A percentile compares a stretch with the other conserved stretches of the same genome.
Conservation (phyloP, 2,329 filamentous ascomycete species). For the Pseudonectria buxi region DNA sequence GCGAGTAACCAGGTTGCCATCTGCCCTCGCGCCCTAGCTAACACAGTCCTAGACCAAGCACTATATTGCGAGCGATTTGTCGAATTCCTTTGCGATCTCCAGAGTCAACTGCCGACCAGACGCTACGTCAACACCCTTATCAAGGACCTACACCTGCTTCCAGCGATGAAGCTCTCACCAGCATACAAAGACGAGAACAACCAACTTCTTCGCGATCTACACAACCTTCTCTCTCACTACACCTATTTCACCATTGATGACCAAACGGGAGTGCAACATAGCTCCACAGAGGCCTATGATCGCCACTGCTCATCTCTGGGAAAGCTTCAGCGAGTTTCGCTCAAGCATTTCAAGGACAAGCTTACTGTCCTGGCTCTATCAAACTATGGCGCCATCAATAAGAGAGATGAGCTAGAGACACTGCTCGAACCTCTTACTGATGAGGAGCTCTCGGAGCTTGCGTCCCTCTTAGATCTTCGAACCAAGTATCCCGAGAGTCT, state of each 20-base stretch:
- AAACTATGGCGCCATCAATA: slow-evolving; percentile 84
- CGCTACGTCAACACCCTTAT: slow-evolving; percentile 88
- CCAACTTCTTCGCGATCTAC: slow-evolving; percentile 72
- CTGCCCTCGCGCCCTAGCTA: slow-evolving; percentile 3
- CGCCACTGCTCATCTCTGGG: slow-evolving; percentile 70
- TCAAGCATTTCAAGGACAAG: slow-evolving; percentile 83
- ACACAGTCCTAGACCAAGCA: slow-evolving; percentile 49
- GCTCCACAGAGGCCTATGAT: slow-evolving; percentile 66
- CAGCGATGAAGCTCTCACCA: slow-evolving; percentile 71
- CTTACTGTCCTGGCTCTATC: slow-evolving; percentile 85
- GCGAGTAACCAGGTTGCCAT: slow-evolving; percentile 23
- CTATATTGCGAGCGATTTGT: slow-evolving; percentile 88
- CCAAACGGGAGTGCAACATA: slow-evolving; percentile 73
- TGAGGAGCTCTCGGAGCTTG: slow-evolving; percentile 64
- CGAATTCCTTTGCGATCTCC: slow-evolving; percentile 82
- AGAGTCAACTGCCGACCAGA: slow-evolving; percentile 88
- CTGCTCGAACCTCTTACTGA: slow-evolving; percentile 70
- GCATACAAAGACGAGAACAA: slow-evolving; percentile 70
- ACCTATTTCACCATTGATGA: slow-evolving; percentile 86
- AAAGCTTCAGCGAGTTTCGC: slow-evolving; percentile 68
- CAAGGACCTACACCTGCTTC: slow-evolving; percentile 75
- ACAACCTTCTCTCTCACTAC: slow-evolving; percentile 76
- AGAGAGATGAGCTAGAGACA: slow-evolving; percentile 67
- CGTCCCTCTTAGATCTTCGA: slow-evolving; percentile 66
- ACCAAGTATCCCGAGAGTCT: slow-evolving; percentile 72